phyloP scores from a whole-genome alignment of 2,329 filamentous ascomycete species.

The Sclerotinia sclerotiorum region DNA sequence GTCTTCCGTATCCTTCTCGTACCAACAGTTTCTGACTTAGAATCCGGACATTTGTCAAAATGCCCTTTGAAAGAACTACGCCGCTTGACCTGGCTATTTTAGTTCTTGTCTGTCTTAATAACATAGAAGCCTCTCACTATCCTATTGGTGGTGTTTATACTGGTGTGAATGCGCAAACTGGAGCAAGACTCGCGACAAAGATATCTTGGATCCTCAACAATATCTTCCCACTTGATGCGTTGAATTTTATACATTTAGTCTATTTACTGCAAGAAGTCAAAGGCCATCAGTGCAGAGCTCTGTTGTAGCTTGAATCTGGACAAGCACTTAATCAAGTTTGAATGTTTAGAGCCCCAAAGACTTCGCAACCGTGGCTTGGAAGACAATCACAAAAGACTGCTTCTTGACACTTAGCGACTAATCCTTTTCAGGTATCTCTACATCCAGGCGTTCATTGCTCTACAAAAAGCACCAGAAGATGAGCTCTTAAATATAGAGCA shows the following conservation, averaged over 20 bases:
- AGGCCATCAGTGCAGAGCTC: neutral
- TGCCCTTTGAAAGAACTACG: neutral
- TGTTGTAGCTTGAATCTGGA: too few species aligned
- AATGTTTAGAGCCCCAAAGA: neutral
- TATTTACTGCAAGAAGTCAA: neutral
- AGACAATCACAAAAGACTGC: neutral
- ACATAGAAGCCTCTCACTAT: constrained; percentile 7
- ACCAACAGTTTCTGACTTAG: too few species aligned
- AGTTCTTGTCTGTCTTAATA: neutral
- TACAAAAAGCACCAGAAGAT: constrained; percentile 25
- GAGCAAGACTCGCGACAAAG: constrained; percentile 20
- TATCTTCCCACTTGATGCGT: constrained; percentile 23
- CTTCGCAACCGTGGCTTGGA: neutral
- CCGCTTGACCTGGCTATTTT: neutral
- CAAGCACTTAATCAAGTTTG: neutral
- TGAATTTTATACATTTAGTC: neutral
- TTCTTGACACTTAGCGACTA: neutral
- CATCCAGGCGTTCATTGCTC: constrained; percentile 28
- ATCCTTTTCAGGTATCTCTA: constrained; percentile 27
- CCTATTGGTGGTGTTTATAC: constrained; percentile 25
- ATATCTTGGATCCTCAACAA: constrained; percentile 27
- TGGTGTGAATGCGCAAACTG: constrained; percentile 23
- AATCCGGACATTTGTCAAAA: neutral
- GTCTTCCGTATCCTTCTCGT: too few species aligned
- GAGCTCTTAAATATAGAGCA: neutral